Evolutionary conservation across 345 rosid species (phyloP), one percentile per base, ranked within the genome.

Genomic region (Ailanthus altissimus): DNA sequence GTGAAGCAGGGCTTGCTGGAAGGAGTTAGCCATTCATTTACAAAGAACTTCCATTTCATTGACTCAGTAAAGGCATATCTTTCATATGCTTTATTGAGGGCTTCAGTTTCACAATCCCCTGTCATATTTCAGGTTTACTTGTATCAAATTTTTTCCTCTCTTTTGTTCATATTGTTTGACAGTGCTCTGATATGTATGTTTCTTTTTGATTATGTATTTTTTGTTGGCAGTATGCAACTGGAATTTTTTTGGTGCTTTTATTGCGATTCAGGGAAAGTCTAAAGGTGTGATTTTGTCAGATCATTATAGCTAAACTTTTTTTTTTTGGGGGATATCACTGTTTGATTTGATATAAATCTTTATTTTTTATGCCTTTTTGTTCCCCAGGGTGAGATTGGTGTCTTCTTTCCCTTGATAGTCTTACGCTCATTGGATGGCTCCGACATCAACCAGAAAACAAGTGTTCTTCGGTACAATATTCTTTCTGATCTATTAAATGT

Each of bases 31-130:
- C 91, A 89, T 85, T 93, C 98, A 43, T 92, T 92, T 85, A 91
- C 97, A 21, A 92, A 92, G 89, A 90, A 93, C 80, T 92, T 93
- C 78, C 97, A 96, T 85, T 93, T 96, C 83, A 96, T 96, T 78
- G 99, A 96, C 83, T 96, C 99, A 45, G 95, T 96, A 73, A 96
- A 96, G 92, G 97, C 98, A 42, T 93, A 93, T 85, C 97, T 93
- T 75, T 93, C 98, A 20, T 96, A 92, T 86, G 98, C 97, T 84
- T 86, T 96, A 81, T 83, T 93, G 87, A 90, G 98, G 73, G 98
- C 99, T 78, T 91, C 99, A 46, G 97, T 96, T 82, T 90, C 98
- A 38, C 97, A 90, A 53, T 96, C 98, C 75, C 81, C 91, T 67
- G 88, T 84, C 86, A 91, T 93, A 83, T 96, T 93, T 90, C 97